phyloP scores from a whole-genome alignment of 371 early-diverging fungal genomes.

The Mortierella sp. region DNA sequence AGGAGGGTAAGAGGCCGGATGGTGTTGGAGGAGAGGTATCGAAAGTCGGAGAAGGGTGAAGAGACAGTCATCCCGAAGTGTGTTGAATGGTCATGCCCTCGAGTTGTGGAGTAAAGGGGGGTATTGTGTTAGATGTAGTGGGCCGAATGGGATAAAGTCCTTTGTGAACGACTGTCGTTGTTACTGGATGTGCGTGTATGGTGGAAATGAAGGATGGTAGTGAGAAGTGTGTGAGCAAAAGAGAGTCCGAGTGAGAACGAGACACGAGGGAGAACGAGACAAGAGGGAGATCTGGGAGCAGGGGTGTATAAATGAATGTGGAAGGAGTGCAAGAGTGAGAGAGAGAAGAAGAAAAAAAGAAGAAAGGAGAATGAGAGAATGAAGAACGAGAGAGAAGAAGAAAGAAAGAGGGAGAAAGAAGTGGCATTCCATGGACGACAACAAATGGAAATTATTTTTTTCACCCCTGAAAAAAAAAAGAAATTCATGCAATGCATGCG shows the following conservation, averaged over 20 bases:
- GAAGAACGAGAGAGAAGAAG: background rate
- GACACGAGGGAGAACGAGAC: background rate
- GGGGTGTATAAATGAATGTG: background rate
- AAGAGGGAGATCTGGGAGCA: background rate
- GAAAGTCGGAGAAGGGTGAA: conserved; percentile 32
- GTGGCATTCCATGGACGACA: background rate
- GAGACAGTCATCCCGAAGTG: conserved; percentile 42
- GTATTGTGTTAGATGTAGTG: background rate
- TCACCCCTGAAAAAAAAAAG: conserved; percentile 13
- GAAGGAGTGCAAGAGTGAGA: background rate
- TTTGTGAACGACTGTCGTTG: background rate
- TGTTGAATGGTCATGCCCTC: background rate
- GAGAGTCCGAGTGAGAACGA: background rate
- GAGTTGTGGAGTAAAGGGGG: background rate
- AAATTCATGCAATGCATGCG: conserved; percentile 27
- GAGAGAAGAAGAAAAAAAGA: conserved; percentile 7
- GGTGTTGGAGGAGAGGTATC: conserved; percentile 26
- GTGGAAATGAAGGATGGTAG: background rate
- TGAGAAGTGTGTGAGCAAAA: background rate
- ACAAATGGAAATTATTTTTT: background rate
- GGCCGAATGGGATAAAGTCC: too few relatives aligned
- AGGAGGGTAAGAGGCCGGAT: conserved; percentile 18
- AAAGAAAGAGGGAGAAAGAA: conserved; percentile 1
- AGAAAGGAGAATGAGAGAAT: background rate
- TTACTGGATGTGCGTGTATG: background rate